These are phyloP conservation scores for Picochlorum sp. DNA, from an alignment of 139 green algal species.

Conservation along the genomic window DNA sequence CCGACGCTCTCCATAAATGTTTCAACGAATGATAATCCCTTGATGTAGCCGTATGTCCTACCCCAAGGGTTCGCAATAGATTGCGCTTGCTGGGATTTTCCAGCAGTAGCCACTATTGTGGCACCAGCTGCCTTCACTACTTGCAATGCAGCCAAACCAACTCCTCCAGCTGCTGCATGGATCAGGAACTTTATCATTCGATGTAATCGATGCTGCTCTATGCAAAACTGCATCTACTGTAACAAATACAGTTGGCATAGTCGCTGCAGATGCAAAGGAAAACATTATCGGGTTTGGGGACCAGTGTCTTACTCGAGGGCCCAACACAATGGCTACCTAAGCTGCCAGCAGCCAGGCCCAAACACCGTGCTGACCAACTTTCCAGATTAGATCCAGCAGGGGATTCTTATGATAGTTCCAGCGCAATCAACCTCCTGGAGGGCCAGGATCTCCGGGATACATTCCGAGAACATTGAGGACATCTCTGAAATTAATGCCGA, in stretches of 20 bases:
- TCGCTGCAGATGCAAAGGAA: slow-evolving; percentile 61
- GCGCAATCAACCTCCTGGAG: slow-evolving; percentile 42
- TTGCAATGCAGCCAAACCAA: slow-evolving; percentile 65
- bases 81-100: slow-evolving; percentile 46
- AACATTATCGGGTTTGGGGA: slow-evolving; percentile 45
- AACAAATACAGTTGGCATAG: slow-evolving; percentile 72
- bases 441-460: slow-evolving; percentile 39
- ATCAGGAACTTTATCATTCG: slow-evolving; percentile 47
- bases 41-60: slow-evolving; percentile 33
- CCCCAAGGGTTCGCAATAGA: slow-evolving; percentile 44
- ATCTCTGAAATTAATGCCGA: slow-evolving; percentile 47
- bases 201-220: neutral
- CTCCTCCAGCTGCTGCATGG: slow-evolving; percentile 65
- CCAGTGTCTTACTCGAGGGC: slow-evolving; percentile 47
- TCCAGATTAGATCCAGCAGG: neutral
- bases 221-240: slow-evolving; percentile 42
- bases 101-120: slow-evolving; percentile 39
- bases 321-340: slow-evolving; percentile 57
- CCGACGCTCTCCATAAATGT: neutral
- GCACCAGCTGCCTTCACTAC: slow-evolving; percentile 39
- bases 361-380: slow-evolving; percentile 54
- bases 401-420: slow-evolving; percentile 28
- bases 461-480: slow-evolving; percentile 50
- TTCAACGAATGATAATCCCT: slow-evolving; percentile 47
- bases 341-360: slow-evolving; percentile 57